phyloP scores from a whole-genome alignment of 306 rosid genomes.

The Hippophae tibetana region DNA sequence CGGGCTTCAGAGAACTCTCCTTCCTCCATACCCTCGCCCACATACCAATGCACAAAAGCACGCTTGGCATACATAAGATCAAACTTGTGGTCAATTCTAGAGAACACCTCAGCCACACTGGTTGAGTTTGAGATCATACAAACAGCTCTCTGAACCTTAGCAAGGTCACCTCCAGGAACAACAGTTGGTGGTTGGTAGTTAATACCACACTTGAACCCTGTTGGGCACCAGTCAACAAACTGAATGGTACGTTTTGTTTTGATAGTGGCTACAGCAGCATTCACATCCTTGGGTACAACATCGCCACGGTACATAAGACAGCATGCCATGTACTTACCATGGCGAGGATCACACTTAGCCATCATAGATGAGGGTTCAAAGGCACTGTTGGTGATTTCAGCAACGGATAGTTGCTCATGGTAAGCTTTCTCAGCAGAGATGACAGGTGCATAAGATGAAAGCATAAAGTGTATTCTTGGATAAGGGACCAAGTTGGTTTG shows the following conservation, averaged over 20 bases:
- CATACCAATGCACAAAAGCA: slow-evolving; percentile 93
- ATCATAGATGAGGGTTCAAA: slow-evolving; percentile 94
- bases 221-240: slow-evolving; percentile 95
- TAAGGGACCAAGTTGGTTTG: slow-evolving; percentile 91
- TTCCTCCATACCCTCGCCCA: slow-evolving; percentile 98
- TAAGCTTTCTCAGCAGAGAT: slow-evolving; percentile 83
- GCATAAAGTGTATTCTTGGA: slow-evolving; percentile 94
- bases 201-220: slow-evolving; percentile 90
- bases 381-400: slow-evolving; percentile 89
- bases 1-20: slow-evolving; percentile 96
- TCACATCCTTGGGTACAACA: slow-evolving; percentile 88
- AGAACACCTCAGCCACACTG: slow-evolving; percentile 88
- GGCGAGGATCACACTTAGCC: slow-evolving; percentile 97
- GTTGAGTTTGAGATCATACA: slow-evolving; percentile 93
- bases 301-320: slow-evolving; percentile 96
- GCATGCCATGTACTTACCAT: slow-evolving; percentile 91
- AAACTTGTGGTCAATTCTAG: slow-evolving; percentile 79
- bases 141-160: slow-evolving; percentile 85
- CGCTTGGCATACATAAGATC: slow-evolving; percentile 91
- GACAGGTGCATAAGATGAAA: slow-evolving; percentile 89
- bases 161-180: slow-evolving; percentile 92
- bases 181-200: slow-evolving; percentile 94
- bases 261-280: slow-evolving; percentile 83
- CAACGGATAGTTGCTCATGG: slow-evolving; percentile 83
- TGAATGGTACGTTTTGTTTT: slow-evolving; percentile 90